Percentiles rank a stretch among this genome's conserved stretches.
These are phyloP conservation scores for Cryphonectria radicalis DNA, from an alignment of 2,329 filamentous ascomycete genomes.

Conservation along the genomic window DNA sequence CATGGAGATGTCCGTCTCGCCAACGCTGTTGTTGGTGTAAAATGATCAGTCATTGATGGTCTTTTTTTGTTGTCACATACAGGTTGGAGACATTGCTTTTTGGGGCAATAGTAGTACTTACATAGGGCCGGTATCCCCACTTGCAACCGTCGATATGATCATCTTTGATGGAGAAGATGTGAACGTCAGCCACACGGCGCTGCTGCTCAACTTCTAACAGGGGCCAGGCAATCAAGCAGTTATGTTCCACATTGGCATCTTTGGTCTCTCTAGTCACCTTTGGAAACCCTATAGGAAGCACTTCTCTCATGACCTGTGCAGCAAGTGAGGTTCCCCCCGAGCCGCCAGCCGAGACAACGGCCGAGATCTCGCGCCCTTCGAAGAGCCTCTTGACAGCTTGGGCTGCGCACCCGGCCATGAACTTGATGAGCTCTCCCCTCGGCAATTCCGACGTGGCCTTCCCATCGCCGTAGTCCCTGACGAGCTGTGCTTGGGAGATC, in stretches of 20 bases:
- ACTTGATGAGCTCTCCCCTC: slow-evolving; percentile 59
- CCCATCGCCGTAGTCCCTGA: slow-evolving; percentile 40
- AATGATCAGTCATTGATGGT: background rate
- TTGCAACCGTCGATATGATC: slow-evolving; percentile 72
- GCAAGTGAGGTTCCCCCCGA: slow-evolving; percentile 62
- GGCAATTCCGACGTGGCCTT: slow-evolving; percentile 45
- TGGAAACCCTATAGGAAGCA: slow-evolving; percentile 67
- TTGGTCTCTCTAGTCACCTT: background rate
- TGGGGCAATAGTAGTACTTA: background rate
- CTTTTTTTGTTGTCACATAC: background rate
- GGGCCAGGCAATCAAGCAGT: too few relatives aligned
- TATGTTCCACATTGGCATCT: background rate
- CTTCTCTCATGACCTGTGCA: slow-evolving; percentile 62
- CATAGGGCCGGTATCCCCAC: slow-evolving; percentile 66
- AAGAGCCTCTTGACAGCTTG: slow-evolving; percentile 46
- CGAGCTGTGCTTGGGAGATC: slow-evolving; percentile 48
- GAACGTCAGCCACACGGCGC: background rate
- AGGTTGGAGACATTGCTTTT: background rate
- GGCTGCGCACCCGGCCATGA: slow-evolving; percentile 56
- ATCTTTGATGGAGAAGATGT: slow-evolving; percentile 49
- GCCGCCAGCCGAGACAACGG: slow-evolving; percentile 58
- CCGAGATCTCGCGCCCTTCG: slow-evolving; percentile 50
- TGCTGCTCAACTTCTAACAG: background rate
- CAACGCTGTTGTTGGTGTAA: slow-evolving; percentile 43
- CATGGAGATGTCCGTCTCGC: slow-evolving; percentile 70